Evolutionary conservation across 2,329 filamentous ascomycete species (phyloP).

Genomic region (Ophiostoma angusticollis): DNA sequence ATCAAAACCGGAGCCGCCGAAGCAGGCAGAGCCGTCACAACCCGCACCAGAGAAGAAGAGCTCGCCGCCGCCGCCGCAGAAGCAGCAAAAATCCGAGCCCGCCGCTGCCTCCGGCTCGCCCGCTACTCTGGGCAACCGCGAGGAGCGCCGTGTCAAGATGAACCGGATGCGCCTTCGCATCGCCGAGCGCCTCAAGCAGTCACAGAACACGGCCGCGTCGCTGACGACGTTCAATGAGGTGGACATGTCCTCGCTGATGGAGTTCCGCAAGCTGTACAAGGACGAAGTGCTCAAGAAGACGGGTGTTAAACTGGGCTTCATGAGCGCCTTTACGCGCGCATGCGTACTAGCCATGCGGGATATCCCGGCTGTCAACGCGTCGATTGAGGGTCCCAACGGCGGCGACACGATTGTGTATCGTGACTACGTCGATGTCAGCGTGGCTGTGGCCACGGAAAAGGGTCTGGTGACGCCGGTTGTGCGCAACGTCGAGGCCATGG

Average conservation of each 20-base stretch:
- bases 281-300: slow-evolving; percentile 93
- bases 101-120: slow-evolving; percentile 28
- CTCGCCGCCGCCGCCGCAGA: slow-evolving; percentile 14
- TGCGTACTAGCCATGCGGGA: slow-evolving; percentile 87
- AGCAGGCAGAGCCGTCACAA: slow-evolving; percentile 19
- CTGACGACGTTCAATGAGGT: slow-evolving; percentile 99
- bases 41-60: slow-evolving; percentile 21
- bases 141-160: slow-evolving; percentile 97
- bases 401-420: slow-evolving; percentile 97
- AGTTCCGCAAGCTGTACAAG: slow-evolving; percentile 95
- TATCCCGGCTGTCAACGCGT: slow-evolving; percentile 88
- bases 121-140: slow-evolving; percentile 53
- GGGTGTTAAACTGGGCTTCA: slow-evolving; percentile 97
- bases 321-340: slow-evolving; percentile 92
- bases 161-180: slow-evolving; percentile 98
- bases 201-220: slow-evolving; percentile 94
- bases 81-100: slow-evolving; percentile 16
- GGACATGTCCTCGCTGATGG: slow-evolving; percentile 96
- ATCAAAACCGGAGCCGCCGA: slow-evolving; percentile 23
- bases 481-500: slow-evolving; percentile 79
- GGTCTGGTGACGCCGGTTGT: slow-evolving; percentile 94
- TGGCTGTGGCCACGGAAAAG: slow-evolving; percentile 95
- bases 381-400: slow-evolving; percentile 87
- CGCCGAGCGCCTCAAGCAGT: slow-evolving; percentile 95
- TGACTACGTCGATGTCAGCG: slow-evolving; percentile 95